These are phyloP conservation scores for Trichoderma afroharzianum DNA, from an alignment of 2,329 filamentous ascomycete species.

Conservation along the genomic window DNA sequence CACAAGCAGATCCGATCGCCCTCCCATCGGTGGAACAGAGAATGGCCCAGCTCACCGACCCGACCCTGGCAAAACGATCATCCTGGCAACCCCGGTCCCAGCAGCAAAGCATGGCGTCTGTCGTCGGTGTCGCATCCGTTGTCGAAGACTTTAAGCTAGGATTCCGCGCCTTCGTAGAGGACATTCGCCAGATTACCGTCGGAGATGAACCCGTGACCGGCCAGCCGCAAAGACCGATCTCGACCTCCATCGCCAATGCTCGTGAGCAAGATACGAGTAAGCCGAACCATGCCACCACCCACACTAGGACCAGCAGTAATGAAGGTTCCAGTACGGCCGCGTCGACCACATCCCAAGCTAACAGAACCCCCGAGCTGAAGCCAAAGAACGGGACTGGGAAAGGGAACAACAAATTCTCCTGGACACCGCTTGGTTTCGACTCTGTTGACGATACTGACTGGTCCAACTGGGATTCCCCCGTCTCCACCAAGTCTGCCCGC, in stretches of 20 bases:
- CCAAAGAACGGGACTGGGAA: conserved; percentile 39
- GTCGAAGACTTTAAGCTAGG: conserved; percentile 87
- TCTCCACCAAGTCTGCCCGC: conserved; percentile 53
- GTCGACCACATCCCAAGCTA: conserved; percentile 33
- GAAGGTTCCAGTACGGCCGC: conserved; percentile 37
- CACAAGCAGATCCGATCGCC: conserved; percentile 27
- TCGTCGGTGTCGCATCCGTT: conserved; percentile 62
- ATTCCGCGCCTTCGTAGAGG: conserved; percentile 91
- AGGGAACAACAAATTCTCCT: conserved; percentile 58
- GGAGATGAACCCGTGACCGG: conserved; percentile 82
- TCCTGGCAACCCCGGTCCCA: conserved; percentile 56
- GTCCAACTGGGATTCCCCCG: conserved; percentile 60
- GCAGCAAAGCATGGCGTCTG: conserved; percentile 38
- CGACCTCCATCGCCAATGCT: conserved; percentile 29
- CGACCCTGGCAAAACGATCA: conserved; percentile 50
- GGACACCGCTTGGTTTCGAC: conserved; percentile 56
- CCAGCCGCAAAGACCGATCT: conserved; percentile 27
- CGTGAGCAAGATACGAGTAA: conserved; percentile 18
- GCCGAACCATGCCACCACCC: conserved; percentile 31
- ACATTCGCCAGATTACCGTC: conserved; percentile 90
- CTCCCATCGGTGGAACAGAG: conserved; percentile 31
- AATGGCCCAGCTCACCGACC: conserved; percentile 35
- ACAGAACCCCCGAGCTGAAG: conserved; percentile 29
- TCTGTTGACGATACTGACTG: conserved; percentile 59
- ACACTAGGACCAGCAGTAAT: conserved; percentile 41